A percentile compares a stretch with the other conserved stretches of the same genome.
Conservation (phyloP, 768 basidiomycete genomes). For the Austroboletus festivus region DNA sequence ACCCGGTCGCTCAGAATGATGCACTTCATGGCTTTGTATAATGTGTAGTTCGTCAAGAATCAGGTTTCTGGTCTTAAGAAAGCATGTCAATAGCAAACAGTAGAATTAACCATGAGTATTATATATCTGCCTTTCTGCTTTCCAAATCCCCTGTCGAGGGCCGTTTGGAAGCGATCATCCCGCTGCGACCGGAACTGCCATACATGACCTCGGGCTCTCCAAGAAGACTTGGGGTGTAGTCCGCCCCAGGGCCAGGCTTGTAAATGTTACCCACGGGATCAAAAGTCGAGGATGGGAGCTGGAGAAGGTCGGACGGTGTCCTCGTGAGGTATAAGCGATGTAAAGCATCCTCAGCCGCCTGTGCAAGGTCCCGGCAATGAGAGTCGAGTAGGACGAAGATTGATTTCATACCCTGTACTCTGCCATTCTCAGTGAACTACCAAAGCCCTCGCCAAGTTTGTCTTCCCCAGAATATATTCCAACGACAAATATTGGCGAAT, state of each 20-base stretch:
- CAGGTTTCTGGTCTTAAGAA: not conserved
- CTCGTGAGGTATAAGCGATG: constrained; percentile 80
- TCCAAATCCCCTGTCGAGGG: constrained; percentile 25
- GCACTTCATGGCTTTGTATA: not conserved
- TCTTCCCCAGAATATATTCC: constrained; percentile 83
- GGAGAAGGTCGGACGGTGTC: constrained; percentile 63
- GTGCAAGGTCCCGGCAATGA: not conserved
- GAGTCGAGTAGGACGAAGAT: not conserved
- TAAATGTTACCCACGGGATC: constrained; percentile 56
- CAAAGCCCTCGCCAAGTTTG: constrained; percentile 93
- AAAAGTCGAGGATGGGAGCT: constrained; percentile 76
- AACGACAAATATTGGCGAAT: constrained; percentile 93
- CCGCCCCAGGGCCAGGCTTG: constrained; percentile 40
- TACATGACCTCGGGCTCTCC: constrained; percentile 65
- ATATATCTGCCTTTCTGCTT: constrained; percentile 24
- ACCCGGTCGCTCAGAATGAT: too few relatives aligned
- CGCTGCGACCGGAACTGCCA: constrained; percentile 63
- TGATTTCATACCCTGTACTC: constrained; percentile 70
- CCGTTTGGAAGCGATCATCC: constrained; percentile 32
- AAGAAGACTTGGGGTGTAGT: constrained; percentile 53
- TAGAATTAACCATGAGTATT: constrained; percentile 28
- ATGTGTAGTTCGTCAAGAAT: not conserved
- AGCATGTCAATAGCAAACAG: constrained; percentile 14
- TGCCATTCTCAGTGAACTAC: constrained; percentile 90
- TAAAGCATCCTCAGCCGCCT: constrained; percentile 87